Conservation (phyloP, 2,329 filamentous ascomycete species). For the Cucurbitaria berberidis region DNA sequence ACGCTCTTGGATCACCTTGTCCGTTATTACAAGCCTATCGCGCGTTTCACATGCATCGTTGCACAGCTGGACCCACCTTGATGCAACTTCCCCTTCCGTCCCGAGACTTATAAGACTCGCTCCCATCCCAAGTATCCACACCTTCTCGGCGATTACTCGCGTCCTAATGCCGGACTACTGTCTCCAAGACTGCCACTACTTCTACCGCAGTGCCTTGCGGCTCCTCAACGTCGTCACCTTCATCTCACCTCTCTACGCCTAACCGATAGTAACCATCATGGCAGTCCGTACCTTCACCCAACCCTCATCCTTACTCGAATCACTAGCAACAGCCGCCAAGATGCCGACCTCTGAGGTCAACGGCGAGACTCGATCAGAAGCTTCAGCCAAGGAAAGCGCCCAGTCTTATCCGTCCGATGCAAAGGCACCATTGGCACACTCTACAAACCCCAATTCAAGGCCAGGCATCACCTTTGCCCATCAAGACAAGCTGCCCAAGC, state of each 20-base stretch:
- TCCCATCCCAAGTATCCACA: constrained; percentile 16
- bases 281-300: constrained; percentile 74
- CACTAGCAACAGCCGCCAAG: constrained; percentile 58
- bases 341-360: constrained; percentile 49
- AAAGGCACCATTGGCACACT: constrained; percentile 54
- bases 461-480: constrained; percentile 85
- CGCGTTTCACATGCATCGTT: constrained; percentile 44
- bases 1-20: constrained; percentile 29
- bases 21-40: constrained; percentile 38
- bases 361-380: constrained; percentile 51
- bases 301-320: constrained; percentile 75
- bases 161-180: constrained; percentile 76
- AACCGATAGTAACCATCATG: constrained; percentile 60
- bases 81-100: constrained; percentile 42
- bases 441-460: constrained; percentile 61
- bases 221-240: constrained; percentile 81
- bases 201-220: constrained; percentile 87
- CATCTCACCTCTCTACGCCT: constrained; percentile 78
- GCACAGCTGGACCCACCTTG: constrained; percentile 25
- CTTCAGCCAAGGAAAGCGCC: constrained; percentile 61
- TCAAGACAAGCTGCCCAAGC: constrained; percentile 86
- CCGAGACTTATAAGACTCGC: constrained; percentile 41
- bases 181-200: constrained; percentile 89
- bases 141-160: constrained; percentile 24
- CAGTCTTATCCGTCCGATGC: constrained; percentile 57